Percentiles rank a stretch among this genome's conserved stretches.
Conservation (phyloP, 2,329 filamentous ascomycete genomes). For the Aspergillus latus region DNA sequence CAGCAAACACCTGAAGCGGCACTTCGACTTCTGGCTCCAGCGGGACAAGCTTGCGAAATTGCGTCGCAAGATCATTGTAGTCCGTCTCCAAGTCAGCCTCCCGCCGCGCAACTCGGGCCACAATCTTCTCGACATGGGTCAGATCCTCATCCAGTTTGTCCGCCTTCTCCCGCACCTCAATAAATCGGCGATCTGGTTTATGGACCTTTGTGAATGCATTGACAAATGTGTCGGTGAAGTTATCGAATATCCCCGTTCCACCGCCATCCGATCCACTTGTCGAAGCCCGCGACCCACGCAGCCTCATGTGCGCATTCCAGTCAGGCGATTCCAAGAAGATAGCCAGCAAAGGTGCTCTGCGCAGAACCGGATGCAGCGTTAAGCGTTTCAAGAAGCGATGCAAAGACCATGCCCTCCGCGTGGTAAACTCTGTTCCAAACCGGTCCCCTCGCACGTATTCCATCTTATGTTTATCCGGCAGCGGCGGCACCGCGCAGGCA, state of each 20-base stretch:
- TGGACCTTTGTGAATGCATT: constrained; percentile 97
- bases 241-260: constrained; percentile 77
- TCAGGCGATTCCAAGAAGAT: constrained; percentile 89
- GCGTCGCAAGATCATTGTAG: constrained; percentile 83
- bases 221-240: constrained; percentile 92
- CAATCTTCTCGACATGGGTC: constrained; percentile 90
- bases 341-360: constrained; percentile 77
- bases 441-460: constrained; percentile 96
- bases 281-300: constrained; percentile 66
- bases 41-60: constrained; percentile 89
- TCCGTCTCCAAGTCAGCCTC: constrained; percentile 86
- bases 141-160: constrained; percentile 95
- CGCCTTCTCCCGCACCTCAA: constrained; percentile 87
- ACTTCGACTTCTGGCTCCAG: constrained; percentile 85
- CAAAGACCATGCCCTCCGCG: constrained; percentile 81
- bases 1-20: constrained; percentile 80
- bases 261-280: constrained; percentile 44
- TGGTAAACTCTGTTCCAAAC: constrained; percentile 90
- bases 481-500: constrained; percentile 85
- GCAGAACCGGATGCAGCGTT: constrained; percentile 82
- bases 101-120: constrained; percentile 81
- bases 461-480: constrained; percentile 99
- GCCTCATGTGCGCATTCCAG: constrained; percentile 95
- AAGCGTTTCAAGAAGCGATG: constrained; percentile 87
- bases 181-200: constrained; percentile 90